Conservation (phyloP, 108 stramenopile genomes). For the Pseudonitzschia delicatissima region DNA sequence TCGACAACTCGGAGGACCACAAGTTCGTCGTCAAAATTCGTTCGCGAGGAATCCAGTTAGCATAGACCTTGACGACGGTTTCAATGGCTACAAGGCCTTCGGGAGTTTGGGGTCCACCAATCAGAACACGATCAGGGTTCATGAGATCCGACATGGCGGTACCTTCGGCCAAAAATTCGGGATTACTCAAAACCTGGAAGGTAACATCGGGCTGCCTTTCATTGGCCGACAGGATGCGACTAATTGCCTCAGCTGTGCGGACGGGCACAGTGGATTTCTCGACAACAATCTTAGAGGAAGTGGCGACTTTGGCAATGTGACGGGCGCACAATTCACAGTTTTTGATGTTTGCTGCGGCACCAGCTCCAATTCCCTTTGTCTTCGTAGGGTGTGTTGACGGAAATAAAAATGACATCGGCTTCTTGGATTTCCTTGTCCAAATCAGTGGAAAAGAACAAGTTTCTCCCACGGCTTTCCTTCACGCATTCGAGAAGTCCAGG, state of each 20-base stretch:
- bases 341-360: constrained; percentile 98
- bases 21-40: constrained; percentile 97
- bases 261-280: constrained; percentile 99
- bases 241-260: constrained; percentile 94
- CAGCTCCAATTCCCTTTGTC: constrained; percentile 97
- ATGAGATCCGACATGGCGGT: constrained; percentile 96
- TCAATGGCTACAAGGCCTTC: constrained; percentile 87
- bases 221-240: constrained; percentile 91
- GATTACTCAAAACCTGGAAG: constrained; percentile 96
- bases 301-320: constrained; percentile 94
- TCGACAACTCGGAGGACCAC: constrained; percentile 98
- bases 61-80: constrained; percentile 78
- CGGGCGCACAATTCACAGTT: constrained; percentile 99
- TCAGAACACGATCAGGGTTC: constrained; percentile 94
- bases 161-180: constrained; percentile 99
- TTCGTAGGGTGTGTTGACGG: constrained; percentile 99
- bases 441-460: constrained; percentile 98
- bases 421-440: constrained; percentile 88
- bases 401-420: constrained; percentile 98
- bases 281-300: constrained; percentile 93
- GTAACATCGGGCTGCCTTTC: constrained; percentile 78
- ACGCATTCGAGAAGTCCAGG: constrained; percentile 96
- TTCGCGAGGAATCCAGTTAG: constrained; percentile 94
- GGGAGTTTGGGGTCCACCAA: constrained; percentile 94
- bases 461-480: constrained; percentile 62